Evolutionary conservation across 208 protist species (phyloP).

Genomic region (Herpetomonas tarakana): DNA sequence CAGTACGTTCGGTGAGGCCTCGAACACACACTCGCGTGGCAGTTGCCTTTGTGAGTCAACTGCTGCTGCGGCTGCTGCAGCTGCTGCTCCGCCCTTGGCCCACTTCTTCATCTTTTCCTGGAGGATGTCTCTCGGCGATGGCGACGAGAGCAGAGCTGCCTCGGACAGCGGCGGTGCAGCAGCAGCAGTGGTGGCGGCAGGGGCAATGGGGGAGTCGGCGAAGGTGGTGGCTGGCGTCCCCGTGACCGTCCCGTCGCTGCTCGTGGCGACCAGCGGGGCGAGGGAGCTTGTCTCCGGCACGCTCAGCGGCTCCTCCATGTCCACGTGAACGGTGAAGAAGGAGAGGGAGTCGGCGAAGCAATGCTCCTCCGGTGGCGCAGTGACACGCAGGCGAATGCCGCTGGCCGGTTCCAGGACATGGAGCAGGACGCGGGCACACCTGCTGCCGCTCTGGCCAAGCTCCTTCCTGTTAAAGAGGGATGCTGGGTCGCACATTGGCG

Average conservation of each 20-base stretch:
- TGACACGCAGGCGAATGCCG: conserved; percentile 42
- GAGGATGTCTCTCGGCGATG: not conserved
- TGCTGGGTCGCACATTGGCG: not conserved
- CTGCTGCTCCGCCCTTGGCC: not conserved
- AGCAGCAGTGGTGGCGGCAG: not conserved
- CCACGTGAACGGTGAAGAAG: conserved; percentile 53
- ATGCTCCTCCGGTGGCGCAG: conserved; percentile 40
- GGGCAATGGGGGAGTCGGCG: not conserved
- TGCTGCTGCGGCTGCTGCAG: too few species aligned
- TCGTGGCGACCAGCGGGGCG: not conserved
- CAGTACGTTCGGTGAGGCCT: not conserved
- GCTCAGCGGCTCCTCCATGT: conserved; percentile 31
- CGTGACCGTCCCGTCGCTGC: not conserved
- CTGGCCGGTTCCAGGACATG: conserved; percentile 50
- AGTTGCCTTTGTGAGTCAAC: too few species aligned
- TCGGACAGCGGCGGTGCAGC: too few species aligned
- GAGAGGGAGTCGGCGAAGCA: conserved; percentile 63
- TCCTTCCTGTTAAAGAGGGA: not conserved
- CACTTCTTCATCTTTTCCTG: not conserved
- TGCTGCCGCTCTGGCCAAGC: too few species aligned
- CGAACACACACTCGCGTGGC: not conserved
- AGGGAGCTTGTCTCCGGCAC: not conserved
- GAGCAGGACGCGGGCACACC: conserved; percentile 13
- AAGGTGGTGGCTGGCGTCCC: not conserved
- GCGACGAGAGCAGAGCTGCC: too few species aligned